A percentile compares a stretch with the other conserved stretches of the same genome.
Conservation (phyloP, 495 filamentous ascomycete genomes). For the Xylaria sp. region DNA sequence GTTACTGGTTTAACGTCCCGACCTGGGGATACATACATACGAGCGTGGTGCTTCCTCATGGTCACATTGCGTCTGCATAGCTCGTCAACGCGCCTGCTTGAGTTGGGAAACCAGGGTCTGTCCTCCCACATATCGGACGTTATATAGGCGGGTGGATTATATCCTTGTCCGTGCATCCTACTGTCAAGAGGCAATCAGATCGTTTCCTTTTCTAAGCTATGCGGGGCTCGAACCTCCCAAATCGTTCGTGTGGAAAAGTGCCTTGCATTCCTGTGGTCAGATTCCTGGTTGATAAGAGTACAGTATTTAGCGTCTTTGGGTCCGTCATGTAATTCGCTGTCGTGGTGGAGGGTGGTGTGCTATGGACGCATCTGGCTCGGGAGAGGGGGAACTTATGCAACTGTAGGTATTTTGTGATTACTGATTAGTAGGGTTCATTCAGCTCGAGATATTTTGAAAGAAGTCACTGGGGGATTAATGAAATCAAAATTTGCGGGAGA, state of each 20-base stretch:
- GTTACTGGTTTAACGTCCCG: too few species aligned
- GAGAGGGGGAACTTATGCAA: too few species aligned
- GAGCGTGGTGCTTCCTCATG: not conserved
- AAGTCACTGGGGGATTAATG: not conserved
- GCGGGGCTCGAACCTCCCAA: not conserved
- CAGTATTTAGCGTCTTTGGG: not conserved
- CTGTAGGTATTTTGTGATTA: too few species aligned
- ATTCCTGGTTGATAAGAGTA: not conserved
- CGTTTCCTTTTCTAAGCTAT: not conserved
- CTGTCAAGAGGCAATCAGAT: not conserved
- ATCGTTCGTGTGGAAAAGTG: not conserved
- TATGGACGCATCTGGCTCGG: not conserved
- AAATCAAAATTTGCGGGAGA: not conserved
- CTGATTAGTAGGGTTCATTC: not conserved
- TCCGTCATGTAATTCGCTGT: not conserved
- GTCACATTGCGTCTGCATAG: not conserved
- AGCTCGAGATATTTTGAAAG: not conserved
- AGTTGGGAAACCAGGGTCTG: not conserved
- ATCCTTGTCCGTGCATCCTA: slow-evolving; percentile 7
- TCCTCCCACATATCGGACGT: not conserved
- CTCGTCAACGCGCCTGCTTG: not conserved
- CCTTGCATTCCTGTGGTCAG: slow-evolving; percentile 2
- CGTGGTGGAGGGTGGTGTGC: not conserved
- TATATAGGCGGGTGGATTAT: not conserved
- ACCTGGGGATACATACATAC: not conserved